phyloP scores from a whole-genome alignment of 116 monocot species.

The Zostera marina region DNA sequence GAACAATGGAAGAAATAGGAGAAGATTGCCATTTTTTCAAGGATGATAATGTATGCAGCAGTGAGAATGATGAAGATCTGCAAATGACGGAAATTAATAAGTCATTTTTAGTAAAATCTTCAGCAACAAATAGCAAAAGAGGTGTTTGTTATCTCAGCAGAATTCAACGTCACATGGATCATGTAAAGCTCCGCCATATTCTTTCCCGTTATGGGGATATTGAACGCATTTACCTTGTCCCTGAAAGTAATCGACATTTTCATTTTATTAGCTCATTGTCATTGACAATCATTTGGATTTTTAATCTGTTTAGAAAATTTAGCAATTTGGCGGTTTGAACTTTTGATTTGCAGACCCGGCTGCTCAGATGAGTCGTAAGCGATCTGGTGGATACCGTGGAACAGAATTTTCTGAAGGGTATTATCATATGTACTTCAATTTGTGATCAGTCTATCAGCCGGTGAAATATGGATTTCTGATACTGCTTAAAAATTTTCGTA shows the following conservation, averaged over 20 bases:
- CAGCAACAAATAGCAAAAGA: conserved; percentile 10
- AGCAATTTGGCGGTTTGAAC: not conserved
- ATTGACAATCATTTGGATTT: not conserved
- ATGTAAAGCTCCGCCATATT: conserved; percentile 50
- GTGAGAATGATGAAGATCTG: not conserved
- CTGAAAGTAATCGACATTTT: conserved; percentile 40
- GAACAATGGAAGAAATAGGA: not conserved
- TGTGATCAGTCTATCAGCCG: too few relatives aligned
- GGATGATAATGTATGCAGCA: not conserved
- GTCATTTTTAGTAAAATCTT: not conserved
- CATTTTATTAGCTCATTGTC: not conserved
- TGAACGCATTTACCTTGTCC: conserved; percentile 54
- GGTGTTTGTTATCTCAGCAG: conserved; percentile 85
- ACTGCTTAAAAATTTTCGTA: not conserved
- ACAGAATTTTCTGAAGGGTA: conserved; percentile 83
- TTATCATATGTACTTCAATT: not conserved
- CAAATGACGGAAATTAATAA: not conserved
- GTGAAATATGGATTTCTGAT: not conserved
- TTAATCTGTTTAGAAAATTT: not conserved
- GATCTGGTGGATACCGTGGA: conserved; percentile 41
- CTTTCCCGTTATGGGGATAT: conserved; percentile 63
- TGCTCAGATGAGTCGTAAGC: conserved; percentile 30
- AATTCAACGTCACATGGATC: conserved; percentile 72
- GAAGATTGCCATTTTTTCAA: not conserved
- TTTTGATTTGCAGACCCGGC: conserved; percentile 26